phyloP scores from a whole-genome alignment of 768 basidiomycete species.

The Hebeloma cylindrosporum region DNA sequence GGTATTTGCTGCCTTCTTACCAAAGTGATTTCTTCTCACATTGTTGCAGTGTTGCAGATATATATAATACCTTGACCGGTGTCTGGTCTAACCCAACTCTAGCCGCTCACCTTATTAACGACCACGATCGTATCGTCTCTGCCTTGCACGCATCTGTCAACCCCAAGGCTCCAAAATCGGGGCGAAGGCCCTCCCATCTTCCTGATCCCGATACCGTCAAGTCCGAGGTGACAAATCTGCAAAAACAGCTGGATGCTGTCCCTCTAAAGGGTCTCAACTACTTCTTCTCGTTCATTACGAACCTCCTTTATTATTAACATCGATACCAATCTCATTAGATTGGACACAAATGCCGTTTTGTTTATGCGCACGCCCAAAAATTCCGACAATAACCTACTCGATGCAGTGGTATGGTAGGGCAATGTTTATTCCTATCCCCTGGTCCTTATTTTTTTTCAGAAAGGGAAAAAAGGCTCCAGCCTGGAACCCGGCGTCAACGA shows the following conservation, averaged over 20 bases:
- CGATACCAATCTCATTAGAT: conserved; percentile 30
- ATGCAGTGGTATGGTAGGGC: conserved; percentile 41
- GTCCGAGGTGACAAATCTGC: conserved; percentile 48
- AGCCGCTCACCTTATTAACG: conserved; percentile 54
- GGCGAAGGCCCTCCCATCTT: conserved; percentile 31
- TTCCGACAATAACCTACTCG: conserved; percentile 64
- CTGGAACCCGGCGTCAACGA: conserved; percentile 26
- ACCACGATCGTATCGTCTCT: conserved; percentile 48
- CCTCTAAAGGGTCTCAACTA: conserved; percentile 64
- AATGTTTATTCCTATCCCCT: background rate
- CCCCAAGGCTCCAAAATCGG: conserved; percentile 30
- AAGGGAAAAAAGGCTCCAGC: conserved; percentile 26
- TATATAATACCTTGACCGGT: conserved; percentile 43
- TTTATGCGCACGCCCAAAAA: conserved; percentile 67
- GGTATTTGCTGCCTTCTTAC: conserved; percentile 28
- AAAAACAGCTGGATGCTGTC: conserved; percentile 50
- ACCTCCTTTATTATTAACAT: background rate
- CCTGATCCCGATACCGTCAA: conserved; percentile 41
- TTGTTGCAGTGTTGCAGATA: conserved; percentile 48
- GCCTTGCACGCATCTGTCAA: conserved; percentile 29
- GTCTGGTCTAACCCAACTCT: conserved; percentile 56
- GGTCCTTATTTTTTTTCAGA: conserved; percentile 19
- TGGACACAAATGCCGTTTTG: conserved; percentile 50
- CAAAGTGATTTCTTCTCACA: background rate
- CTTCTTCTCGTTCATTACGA: no score